Conservation (phyloP, 306 rosid genomes). For the Pachyrhizus erosus region DNA sequence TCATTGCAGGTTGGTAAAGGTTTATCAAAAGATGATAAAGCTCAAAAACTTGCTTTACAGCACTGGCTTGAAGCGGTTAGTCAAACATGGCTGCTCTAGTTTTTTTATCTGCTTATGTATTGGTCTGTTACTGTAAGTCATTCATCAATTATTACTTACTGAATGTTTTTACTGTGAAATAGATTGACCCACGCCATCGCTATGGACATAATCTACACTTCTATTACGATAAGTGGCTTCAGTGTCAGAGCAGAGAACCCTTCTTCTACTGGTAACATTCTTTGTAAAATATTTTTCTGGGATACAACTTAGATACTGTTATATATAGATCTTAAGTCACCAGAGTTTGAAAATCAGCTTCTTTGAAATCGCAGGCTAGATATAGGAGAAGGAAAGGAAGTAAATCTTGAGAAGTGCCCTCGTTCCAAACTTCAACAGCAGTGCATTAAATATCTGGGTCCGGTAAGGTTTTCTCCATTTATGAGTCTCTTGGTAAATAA, state of each 20-base stretch:
- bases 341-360: conserved; percentile 20
- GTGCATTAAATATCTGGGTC: conserved; percentile 95
- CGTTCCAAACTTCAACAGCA: conserved; percentile 89
- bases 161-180: conserved; percentile 32
- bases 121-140: neutral
- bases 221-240: conserved; percentile 90
- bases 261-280: conserved; percentile 93
- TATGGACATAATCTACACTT: conserved; percentile 97
- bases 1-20: conserved; percentile 95
- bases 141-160: conserved; percentile 43
- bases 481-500: conserved; percentile 10
- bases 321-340: conserved; percentile 14
- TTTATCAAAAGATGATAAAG: conserved; percentile 84
- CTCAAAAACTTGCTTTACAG: conserved; percentile 94
- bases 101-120: conserved; percentile 1
- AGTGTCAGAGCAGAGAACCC: conserved; percentile 86
- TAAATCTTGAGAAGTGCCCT: conserved; percentile 82
- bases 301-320: conserved; percentile 7
- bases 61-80: conserved; percentile 99
- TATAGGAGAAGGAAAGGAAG: conserved; percentile 97
- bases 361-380: conserved; percentile 75
- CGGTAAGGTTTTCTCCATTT: conserved; percentile 67
- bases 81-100: conserved; percentile 17
- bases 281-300: conserved; percentile 1
- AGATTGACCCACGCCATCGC: conserved; percentile 99